Evolutionary conservation across 345 rosid genomes (phyloP), one percentile per base, ranked within the genome.

Genomic region (Boechera divaricarpa): DNA sequence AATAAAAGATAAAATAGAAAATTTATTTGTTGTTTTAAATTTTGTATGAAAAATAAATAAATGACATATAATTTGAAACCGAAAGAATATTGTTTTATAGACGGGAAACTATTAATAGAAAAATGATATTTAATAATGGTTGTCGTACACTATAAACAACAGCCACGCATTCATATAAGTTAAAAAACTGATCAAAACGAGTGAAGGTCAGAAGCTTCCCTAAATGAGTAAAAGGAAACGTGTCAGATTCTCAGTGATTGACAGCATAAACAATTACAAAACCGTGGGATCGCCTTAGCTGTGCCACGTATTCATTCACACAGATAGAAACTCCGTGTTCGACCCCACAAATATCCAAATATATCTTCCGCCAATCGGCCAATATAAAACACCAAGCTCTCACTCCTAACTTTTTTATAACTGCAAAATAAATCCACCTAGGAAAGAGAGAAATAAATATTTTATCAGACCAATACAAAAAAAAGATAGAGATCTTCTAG

Each of bases 401-500:
- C 55, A 51, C 55, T 51, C 28, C 44, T 2, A 51, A 51, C 26
- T n/a, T 13, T 47, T 47, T 9, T 47, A 15, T 6, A 16, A n/a
- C 53, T 16, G 2, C 53, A 16, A 39, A 28, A 28, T 9, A 15
- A 47, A 47, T 15, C 52, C 52, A 47, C 52, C 0, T 47, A n/a
- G 5, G 21, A 47, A 44, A 64, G 3, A 53, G 47, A 63, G 63
- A 28, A 11, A 35, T 5, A 26, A 59, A n/a, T n/a, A 70, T 72
- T 51, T 63, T 63, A 53, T 54, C 70, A 35, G 63, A 63, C 5
- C 18, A 44, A 11, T 36, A 44, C 48, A 4, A 38, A 44, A 44
- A 44, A 15, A 21, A 38, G 8, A 18, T 10, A 61, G 0, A 41
- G n/a, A 63, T 53, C 62, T 33, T 54, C 7, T 71, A 47, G 16